These are phyloP conservation scores for Sporothrix inflata DNA, from an alignment of 2,329 filamentous ascomycete genomes.

Conservation along the genomic window DNA sequence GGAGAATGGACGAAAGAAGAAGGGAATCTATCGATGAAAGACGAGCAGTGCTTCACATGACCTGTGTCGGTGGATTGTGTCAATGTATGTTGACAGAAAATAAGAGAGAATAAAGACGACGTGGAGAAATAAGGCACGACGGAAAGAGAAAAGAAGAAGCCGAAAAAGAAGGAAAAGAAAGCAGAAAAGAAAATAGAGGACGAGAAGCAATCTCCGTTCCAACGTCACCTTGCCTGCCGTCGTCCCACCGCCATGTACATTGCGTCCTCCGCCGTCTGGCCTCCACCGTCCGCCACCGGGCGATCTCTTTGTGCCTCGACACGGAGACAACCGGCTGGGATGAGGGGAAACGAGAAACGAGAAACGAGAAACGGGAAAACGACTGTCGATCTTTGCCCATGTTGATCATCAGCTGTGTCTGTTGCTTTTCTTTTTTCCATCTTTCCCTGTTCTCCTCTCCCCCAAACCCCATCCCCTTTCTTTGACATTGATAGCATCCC, in stretches of 20 bases:
- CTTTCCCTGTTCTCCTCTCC: neutral
- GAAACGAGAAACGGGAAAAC: neutral
- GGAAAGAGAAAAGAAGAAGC: too few species aligned
- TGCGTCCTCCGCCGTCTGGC: neutral
- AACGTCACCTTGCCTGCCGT: too few species aligned
- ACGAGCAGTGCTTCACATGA: too few species aligned
- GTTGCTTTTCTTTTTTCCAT: neutral
- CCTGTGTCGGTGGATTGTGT: neutral
- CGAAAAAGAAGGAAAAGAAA: too few species aligned
- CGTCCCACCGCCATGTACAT: too few species aligned
- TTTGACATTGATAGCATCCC: neutral
- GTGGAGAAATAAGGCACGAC: too few species aligned
- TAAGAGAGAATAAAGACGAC: too few species aligned
- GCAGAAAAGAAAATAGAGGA: too few species aligned
- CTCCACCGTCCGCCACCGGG: neutral
- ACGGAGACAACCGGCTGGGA: neutral
- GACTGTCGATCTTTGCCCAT: neutral
- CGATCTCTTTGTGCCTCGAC: neutral
- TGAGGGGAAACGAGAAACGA: neutral
- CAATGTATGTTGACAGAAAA: too few species aligned
- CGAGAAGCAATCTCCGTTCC: too few species aligned
- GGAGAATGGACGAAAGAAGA: neutral
- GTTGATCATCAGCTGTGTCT: conserved; percentile 8
- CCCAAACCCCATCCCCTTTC: neutral
- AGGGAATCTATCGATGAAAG: neutral